Evolutionary conservation across 108 stramenopile genomes (phyloP).

Genomic region (Mediolabrus comicus): DNA sequence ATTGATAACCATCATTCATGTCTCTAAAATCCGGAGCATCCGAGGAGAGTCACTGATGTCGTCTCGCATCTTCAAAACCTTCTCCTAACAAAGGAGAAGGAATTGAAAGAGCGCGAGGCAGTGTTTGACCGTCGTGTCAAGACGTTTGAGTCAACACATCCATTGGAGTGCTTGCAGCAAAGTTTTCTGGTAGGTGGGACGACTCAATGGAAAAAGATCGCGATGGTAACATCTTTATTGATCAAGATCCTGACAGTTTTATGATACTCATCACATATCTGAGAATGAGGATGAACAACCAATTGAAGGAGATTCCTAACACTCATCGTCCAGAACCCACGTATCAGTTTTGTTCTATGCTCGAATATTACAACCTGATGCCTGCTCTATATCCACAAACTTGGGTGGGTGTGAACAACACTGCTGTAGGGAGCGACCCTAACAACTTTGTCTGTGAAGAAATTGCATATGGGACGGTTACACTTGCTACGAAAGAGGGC

Average conservation of each 20-base stretch:
- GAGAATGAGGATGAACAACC: neutral
- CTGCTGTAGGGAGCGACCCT: too few relatives aligned
- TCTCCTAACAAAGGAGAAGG: constrained; percentile 6
- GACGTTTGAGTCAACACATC: neutral
- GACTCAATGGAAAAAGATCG: constrained; percentile 18
- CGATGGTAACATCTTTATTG: constrained; percentile 21
- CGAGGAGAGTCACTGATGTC: neutral
- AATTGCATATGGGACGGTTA: neutral
- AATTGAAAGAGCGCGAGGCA: neutral
- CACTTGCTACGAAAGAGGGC: neutral
- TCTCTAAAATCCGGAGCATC: too few relatives aligned
- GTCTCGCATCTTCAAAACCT: constrained; percentile 6
- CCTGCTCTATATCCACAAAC: neutral
- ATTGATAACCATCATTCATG: too few relatives aligned
- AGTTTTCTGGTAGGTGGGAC: constrained; percentile 20
- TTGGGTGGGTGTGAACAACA: neutral
- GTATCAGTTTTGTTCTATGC: neutral
- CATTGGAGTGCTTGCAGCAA: constrained; percentile 9
- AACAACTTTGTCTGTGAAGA: neutral
- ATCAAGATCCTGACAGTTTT: constrained; percentile 5
- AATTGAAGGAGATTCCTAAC: neutral
- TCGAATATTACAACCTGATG: neutral
- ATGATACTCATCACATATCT: constrained; percentile 1
- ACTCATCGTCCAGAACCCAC: neutral
- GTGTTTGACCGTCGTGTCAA: constrained; percentile 3